phyloP scores from a whole-genome alignment of 2,329 filamentous ascomycete genomes.

The Mariannaea elegans region DNA sequence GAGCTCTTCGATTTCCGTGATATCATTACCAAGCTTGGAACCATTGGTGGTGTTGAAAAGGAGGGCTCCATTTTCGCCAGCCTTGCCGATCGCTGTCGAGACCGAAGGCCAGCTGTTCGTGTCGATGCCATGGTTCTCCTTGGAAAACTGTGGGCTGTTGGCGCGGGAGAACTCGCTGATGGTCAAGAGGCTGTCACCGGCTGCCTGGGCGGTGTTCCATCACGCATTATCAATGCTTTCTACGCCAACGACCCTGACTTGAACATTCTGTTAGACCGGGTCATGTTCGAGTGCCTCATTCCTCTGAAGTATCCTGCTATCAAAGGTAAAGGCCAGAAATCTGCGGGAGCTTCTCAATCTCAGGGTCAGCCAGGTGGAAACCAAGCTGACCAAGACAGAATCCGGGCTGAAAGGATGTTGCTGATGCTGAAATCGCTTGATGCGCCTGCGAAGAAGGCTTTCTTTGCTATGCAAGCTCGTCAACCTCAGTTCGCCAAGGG shows the following conservation, averaged over 20 bases:
- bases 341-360: slow-evolving; percentile 63
- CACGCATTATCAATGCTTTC: slow-evolving; percentile 84
- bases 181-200: slow-evolving; percentile 79
- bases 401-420: slow-evolving; percentile 85
- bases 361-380: slow-evolving; percentile 51
- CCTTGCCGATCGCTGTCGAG: slow-evolving; percentile 87
- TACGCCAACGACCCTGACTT: slow-evolving; percentile 92
- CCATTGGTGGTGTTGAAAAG: slow-evolving; percentile 77
- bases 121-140: slow-evolving; percentile 87
- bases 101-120: slow-evolving; percentile 82
- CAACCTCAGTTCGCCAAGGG: slow-evolving; percentile 79
- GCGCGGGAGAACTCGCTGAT: slow-evolving; percentile 83
- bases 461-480: slow-evolving; percentile 84
- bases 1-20: slow-evolving; percentile 82
- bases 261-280: slow-evolving; percentile 83
- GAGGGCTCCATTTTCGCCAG: slow-evolving; percentile 81
- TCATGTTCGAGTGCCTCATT: slow-evolving; percentile 87
- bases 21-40: slow-evolving; percentile 82
- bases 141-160: slow-evolving; percentile 92
- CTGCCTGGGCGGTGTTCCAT: slow-evolving; percentile 83
- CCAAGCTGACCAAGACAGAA: slow-evolving; percentile 74
- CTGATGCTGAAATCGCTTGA: slow-evolving; percentile 83
- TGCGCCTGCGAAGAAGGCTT: slow-evolving; percentile 80
- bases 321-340: slow-evolving; percentile 69
- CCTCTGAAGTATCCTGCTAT: slow-evolving; percentile 84